phyloP scores from a whole-genome alignment of 257 asterid genomes.

The Petunia axillaris region DNA sequence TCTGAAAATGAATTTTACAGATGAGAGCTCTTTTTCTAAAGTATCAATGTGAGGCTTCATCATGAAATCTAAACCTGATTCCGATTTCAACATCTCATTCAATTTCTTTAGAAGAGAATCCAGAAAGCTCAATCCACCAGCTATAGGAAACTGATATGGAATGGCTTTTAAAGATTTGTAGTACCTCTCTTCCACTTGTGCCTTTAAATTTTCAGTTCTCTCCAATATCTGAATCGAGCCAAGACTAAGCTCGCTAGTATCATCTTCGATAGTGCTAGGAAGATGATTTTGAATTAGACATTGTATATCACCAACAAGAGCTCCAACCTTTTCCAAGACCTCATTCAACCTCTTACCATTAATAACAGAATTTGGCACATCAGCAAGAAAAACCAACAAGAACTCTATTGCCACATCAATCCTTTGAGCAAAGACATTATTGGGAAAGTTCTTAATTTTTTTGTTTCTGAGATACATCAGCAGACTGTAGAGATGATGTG shows the following conservation, averaged over 20 bases:
- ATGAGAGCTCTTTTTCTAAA: background rate
- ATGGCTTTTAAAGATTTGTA: background rate
- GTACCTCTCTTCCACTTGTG: background rate
- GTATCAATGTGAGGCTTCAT: background rate
- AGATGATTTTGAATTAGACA: background rate
- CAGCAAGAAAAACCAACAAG: background rate
- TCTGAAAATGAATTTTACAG: background rate
- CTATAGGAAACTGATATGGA: background rate
- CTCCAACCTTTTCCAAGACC: background rate
- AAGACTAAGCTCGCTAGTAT: background rate
- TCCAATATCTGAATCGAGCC: background rate
- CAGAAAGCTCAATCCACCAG: background rate
- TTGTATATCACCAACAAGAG: background rate
- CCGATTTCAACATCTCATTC: background rate
- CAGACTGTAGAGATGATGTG: no score
- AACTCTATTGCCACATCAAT: background rate
- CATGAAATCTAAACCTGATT: background rate
- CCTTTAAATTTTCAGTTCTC: background rate
- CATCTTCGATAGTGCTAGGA: background rate
- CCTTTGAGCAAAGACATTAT: no score
- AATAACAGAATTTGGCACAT: background rate
- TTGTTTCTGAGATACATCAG: no score
- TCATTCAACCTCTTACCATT: background rate
- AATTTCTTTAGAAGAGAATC: constrained; percentile 4
- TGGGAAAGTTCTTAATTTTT: no score